phyloP scores from a whole-genome alignment of 176 grass and related monocot species.

The maize (Zea mays) region DNA sequence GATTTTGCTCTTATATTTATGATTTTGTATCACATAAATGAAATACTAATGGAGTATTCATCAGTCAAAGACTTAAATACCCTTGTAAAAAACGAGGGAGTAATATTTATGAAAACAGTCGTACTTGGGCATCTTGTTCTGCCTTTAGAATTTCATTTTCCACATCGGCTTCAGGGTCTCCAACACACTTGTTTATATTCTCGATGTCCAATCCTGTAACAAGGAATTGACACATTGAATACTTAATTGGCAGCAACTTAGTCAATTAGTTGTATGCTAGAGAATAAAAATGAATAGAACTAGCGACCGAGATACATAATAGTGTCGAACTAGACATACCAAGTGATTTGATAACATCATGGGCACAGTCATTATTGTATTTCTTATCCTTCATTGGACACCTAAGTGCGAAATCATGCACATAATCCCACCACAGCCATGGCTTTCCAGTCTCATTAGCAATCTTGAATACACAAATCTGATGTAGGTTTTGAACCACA shows the following conservation, averaged over 20 bases:
- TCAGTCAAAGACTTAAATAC: background rate
- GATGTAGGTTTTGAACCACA: slow-evolving; percentile 74
- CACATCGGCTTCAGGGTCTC: slow-evolving; percentile 65
- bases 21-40: background rate
- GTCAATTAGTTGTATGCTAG: background rate
- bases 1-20: background rate
- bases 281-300: background rate
- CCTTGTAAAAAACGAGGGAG: background rate
- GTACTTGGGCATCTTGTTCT: slow-evolving; percentile 85
- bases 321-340: slow-evolving; percentile 50
- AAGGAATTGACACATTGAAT: slow-evolving; percentile 17
- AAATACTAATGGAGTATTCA: background rate
- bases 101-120: slow-evolving; percentile 14
- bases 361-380: slow-evolving; percentile 70
- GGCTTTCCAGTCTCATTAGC: slow-evolving; percentile 81
- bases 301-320: background rate
- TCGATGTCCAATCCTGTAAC: slow-evolving; percentile 62
- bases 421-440: slow-evolving; percentile 98
- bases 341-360: slow-evolving; percentile 69
- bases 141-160: slow-evolving; percentile 80
- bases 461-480: slow-evolving; percentile 76
- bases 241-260: background rate
- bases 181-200: slow-evolving; percentile 76
- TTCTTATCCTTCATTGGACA: slow-evolving; percentile 94
- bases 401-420: slow-evolving; percentile 83